Conservation (phyloP, 805 yeast genomes). For the Lachancea quebecensis region DNA sequence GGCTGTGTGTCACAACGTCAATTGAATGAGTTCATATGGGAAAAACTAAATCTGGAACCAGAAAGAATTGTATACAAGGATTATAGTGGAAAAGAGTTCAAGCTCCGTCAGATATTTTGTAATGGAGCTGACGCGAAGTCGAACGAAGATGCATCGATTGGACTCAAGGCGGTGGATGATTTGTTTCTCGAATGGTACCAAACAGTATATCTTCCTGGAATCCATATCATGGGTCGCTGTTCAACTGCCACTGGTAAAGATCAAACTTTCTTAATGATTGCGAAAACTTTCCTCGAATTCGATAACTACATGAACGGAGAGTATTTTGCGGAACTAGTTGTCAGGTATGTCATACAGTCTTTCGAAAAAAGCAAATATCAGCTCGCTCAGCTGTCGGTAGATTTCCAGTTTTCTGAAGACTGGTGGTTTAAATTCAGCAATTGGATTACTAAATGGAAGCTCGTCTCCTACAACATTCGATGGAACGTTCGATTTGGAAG, state of each 20-base stretch:
- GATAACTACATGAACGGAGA: constrained; percentile 35
- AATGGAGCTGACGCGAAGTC: constrained; percentile 14
- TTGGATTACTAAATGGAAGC: constrained; percentile 34
- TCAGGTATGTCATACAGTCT: constrained; percentile 27
- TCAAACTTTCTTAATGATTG: constrained; percentile 25
- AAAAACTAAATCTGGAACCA: constrained; percentile 33
- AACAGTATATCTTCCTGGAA: constrained; percentile 18
- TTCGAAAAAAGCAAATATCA: constrained; percentile 37
- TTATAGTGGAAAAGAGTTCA: constrained; percentile 15
- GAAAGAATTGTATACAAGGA: constrained; percentile 29
- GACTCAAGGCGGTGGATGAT: constrained; percentile 29
- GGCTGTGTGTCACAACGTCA: constrained; percentile 28
- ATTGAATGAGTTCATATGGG: constrained; percentile 34
- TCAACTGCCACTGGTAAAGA: constrained; percentile 10
- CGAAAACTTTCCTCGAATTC: constrained; percentile 32
- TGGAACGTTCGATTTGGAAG: constrained; percentile 35
- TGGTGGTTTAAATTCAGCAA: constrained; percentile 33
- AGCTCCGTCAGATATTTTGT: constrained; percentile 22
- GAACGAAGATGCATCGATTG: constrained; percentile 17
- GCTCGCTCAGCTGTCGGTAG: constrained; percentile 33
- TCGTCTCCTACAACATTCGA: constrained; percentile 35
- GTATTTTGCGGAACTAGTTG: constrained; percentile 31
- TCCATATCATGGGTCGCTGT: constrained; percentile 17
- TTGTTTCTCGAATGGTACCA: constrained; percentile 22
- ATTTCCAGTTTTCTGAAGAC: constrained; percentile 21